Evolutionary conservation across 352 stramenopile species (phyloP), one percentile per base, ranked within the genome.

Genomic region (Pythium plurisporium): DNA sequence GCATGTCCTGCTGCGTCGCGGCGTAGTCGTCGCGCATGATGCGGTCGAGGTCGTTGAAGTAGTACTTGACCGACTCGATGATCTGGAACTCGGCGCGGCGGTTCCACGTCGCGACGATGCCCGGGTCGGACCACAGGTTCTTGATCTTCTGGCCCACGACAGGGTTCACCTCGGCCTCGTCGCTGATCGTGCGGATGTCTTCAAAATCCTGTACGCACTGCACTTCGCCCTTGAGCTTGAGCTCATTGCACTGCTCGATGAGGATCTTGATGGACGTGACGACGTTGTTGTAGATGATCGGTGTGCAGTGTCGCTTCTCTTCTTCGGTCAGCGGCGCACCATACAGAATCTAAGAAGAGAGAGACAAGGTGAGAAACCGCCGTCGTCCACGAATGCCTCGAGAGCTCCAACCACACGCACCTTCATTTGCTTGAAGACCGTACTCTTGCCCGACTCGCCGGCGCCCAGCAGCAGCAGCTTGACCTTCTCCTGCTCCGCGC

Each of bases 1-100:
- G 76, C 72, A 98, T 97, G 73, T 98, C 95, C 66, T 98, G 89
- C 65, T 98, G 88, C 4, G 78, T 98, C 25, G 91, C 87, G 42
- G 95, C 71, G 70, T 98, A 98, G 62, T 98, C 88, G 55, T 89
- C 79, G 34, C 74, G 72, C 82, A 96, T 97, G 73, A 98, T 98
- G 49, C 87, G 71, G 61, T 98, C 90, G 33, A 98, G 87, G 62
- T 97, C 86, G 58, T 96, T 95, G 72, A 99, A 98, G 72, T 97
- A 99, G 67, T 96, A 98, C 67, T 97, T 97, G 56, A 98, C 89
- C 41, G 94, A 98, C 64, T 98, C 96, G 62, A 98, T 91, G 66
- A 98, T 97, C 81, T 99, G 95, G 67, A 96, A 98, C 56, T 97
- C 77, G 19, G 85, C 74, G 64, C 95, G 82, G 53, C 95, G 94